Evolutionary conservation across 148 eudicot genomes (phyloP), one percentile per base, ranked within the genome.

Genomic region (Pouteria glomerata): DNA sequence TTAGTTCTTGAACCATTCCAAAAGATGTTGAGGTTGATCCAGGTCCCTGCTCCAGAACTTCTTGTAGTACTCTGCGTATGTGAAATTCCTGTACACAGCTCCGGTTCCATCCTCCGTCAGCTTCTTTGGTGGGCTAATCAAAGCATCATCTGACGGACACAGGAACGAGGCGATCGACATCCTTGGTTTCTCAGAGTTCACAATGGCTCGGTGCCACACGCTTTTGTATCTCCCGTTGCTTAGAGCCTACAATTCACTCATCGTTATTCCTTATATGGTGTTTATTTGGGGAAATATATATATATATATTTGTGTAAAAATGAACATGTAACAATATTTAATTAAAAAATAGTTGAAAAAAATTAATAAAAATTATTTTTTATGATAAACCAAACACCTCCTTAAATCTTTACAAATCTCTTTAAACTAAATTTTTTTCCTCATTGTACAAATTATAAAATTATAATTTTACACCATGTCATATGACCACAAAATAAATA

Each of bases 151-250:
- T 0, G 71, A 63, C 0, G 98, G 98, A 77, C 92, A 86, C n/a
- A 94, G 83, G 78, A 94, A 94, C 0, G 98, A 84, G 24, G 98
- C 98, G 2, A 94, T 69, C 0, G 98, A 94, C 72, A 94, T 56
- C 63, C 98, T 86, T 2, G 90, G 74, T 41, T 74, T 86, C 4
- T 82, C 79, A 0, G 91, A 47, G 50, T 90, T 94, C 59, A 90
- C 97, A 0, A 86, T 48, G 1, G 98, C 98, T 63, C 98, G 81
- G 62, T 94, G 98, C 93, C 95, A 89, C 44, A 88, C 94, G 52
- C 98, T 94, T 70, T 82, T 89, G 81, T 91, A 94, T 23, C 80
- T 78, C 50, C 95, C 88, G 56, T 94, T 91, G 71, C 95, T 94
- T 63, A 94, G 57, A 64, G 95, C 98, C 97, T 94, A 68, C 52